Base-by-base conservation (phyloP, 2,329 filamentous ascomycete species). In the Aspergillus persii region DNA sequence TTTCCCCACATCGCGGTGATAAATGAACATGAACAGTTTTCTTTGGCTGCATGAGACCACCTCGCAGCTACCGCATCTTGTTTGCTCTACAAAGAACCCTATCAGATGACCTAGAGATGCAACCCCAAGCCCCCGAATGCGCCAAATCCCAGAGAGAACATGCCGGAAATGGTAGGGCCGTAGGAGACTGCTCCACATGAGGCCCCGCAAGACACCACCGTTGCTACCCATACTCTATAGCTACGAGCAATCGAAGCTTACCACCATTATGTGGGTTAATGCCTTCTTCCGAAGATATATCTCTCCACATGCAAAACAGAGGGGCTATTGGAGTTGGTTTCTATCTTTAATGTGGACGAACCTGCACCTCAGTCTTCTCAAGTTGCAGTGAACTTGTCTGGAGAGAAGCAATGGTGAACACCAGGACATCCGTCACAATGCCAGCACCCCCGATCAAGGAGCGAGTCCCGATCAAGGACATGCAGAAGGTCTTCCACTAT, bases 401-500 rank as follows among this genome's bases (percentile, higher is more conserved):
- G 36, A n/a, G 7, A 41, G 36, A 41, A n/a, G 15, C 36, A 41
- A 15, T 41, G 18, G 36, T 15, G 4, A 41, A 41, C 36, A 5
- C 15, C 36, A 6, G 36, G 23, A 49, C 30, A 8, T 8, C 26
- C 29, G 3, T 50, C 33, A 50, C 29, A 29, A 79, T 79, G 60
- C 56, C 66, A 44, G 49, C 59, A 31, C 62, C 66, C n/a, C 62
- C 63, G 9, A 46, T 68, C 50, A 64, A 63, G 23, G 56, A 62
- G 39, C 62, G 66, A 48, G 58, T 56, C 27, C 66, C 66, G 5
- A 56, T 68, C 51, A 69, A 65, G n/a, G 67, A 71, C 63, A 61
- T 69, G 8, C 64, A 67, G 36, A 68, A 66, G 53, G 68, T 69
- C 60, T 71, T 71, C 46, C 69, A 71, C 52, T 71, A 71, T 41